These are phyloP conservation scores for Cenchrus americanus DNA, from an alignment of 176 grass and related monocot species.

Conservation along the genomic window DNA sequence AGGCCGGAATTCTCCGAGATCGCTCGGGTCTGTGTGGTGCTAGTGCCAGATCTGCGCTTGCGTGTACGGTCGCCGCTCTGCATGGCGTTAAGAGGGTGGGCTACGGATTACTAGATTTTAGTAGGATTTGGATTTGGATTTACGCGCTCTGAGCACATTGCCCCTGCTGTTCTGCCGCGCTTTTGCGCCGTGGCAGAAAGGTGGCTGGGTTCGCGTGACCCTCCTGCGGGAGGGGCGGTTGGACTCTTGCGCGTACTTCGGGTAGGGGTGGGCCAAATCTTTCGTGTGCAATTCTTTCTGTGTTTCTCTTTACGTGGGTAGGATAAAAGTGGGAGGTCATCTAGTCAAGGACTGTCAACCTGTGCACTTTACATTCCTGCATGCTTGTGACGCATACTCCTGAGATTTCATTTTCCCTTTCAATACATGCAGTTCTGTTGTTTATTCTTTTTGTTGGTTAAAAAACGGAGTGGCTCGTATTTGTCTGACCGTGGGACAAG, in stretches of 20 bases:
- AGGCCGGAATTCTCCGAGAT: conserved; percentile 27
- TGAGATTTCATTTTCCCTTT: not conserved
- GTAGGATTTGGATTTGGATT: not conserved
- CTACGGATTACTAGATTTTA: conserved; percentile 11
- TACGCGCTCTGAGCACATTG: conserved; percentile 5
- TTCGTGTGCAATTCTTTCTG: not conserved
- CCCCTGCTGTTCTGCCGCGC: conserved; percentile 20
- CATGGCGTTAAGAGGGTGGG: not conserved
- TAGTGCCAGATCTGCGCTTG: conserved; percentile 40
- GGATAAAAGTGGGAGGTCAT: conserved; percentile 21
- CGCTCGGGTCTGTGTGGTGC: not conserved
- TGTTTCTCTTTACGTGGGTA: conserved; percentile 29
- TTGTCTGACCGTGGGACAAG: not conserved
- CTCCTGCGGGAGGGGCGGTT: not conserved
- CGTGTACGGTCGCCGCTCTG: conserved; percentile 25
- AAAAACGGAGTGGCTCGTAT: not conserved
- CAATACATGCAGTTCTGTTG: not conserved
- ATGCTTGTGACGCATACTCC: conserved; percentile 3
- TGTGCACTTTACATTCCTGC: conserved; percentile 24
- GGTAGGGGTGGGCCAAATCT: conserved; percentile 36
- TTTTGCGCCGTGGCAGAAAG: conserved; percentile 39
- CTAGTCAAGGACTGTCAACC: not conserved
- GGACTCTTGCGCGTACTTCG: conserved; percentile 17
- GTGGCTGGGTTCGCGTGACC: conserved; percentile 26
- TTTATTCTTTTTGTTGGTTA: conserved; percentile 13